Percentiles rank a stretch among this genome's conserved stretches.
phyloP scores from a whole-genome alignment of 2,329 filamentous ascomycete species.

The Ophiocordyceps camponoti-leonardi region DNA sequence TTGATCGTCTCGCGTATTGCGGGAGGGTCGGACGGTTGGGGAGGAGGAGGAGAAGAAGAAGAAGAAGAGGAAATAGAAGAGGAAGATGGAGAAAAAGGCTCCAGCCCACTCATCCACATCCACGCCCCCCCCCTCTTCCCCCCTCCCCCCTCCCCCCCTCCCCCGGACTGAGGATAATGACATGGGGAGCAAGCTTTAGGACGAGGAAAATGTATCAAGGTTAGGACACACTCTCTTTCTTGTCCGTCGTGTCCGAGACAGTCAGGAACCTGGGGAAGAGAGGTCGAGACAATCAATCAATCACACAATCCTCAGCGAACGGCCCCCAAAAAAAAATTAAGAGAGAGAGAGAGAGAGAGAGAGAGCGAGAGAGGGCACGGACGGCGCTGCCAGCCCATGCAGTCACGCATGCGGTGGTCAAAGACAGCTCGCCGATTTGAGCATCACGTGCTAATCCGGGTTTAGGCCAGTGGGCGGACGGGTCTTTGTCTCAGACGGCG shows the following conservation, averaged over 20 bases:
- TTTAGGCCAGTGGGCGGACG: slow-evolving; percentile 3
- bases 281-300: not conserved
- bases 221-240: not conserved
- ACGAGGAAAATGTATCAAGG: not conserved
- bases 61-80: not conserved
- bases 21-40: not conserved
- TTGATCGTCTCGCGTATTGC: not conserved
- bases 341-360: too few relatives aligned
- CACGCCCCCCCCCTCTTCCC: not conserved
- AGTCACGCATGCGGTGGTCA: slow-evolving; percentile 5
- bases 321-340: not conserved
- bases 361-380: too few relatives aligned
- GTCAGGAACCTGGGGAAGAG: slow-evolving; percentile 4
- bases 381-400: not conserved
- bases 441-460: slow-evolving; percentile 9
- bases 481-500: slow-evolving; percentile 19
- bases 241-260: slow-evolving; percentile 4
- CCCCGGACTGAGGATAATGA: not conserved
- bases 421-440: slow-evolving; percentile 2
- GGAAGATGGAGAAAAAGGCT: too few relatives aligned
- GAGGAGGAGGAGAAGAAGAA: not conserved
- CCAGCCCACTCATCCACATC: too few relatives aligned
- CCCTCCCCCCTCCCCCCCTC: too few relatives aligned
- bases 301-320: not conserved
- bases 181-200: not conserved